These are phyloP conservation scores for Catharanthus roseus DNA, from an alignment of 257 asterid genomes.

Conservation along the genomic window DNA sequence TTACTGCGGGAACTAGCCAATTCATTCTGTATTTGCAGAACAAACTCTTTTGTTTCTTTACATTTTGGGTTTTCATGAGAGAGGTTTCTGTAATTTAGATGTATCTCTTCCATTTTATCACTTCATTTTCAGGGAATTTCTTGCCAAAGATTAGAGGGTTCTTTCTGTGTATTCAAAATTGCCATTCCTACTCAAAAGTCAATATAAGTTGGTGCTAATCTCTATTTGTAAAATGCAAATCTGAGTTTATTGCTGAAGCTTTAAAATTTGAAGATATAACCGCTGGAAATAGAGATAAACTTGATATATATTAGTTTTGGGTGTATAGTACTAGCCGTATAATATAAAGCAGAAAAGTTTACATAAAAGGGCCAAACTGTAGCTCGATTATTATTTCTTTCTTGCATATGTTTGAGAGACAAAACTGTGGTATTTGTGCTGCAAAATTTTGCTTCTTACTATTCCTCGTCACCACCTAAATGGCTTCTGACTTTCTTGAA, in stretches of 20 bases:
- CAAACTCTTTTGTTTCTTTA: no score
- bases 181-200: no score
- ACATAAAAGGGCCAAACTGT: background rate
- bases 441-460: background rate
- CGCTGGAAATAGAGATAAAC: background rate
- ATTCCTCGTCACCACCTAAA: background rate
- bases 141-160: no score
- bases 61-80: no score
- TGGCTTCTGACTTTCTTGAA: background rate
- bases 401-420: background rate
- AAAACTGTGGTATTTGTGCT: background rate
- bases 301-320: background rate
- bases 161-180: no score
- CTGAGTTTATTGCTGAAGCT: background rate
- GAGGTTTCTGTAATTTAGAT: no score
- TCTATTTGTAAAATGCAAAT: background rate
- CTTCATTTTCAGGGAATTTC: no score
- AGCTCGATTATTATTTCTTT: background rate
- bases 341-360: no score
- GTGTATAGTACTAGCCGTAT: background rate
- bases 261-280: background rate
- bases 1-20: no score
- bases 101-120: no score
- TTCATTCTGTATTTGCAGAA: no score
- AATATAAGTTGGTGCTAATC: background rate